Conservation (phyloP, 495 filamentous ascomycete genomes). For the Aspergillus sclerotioniger region DNA sequence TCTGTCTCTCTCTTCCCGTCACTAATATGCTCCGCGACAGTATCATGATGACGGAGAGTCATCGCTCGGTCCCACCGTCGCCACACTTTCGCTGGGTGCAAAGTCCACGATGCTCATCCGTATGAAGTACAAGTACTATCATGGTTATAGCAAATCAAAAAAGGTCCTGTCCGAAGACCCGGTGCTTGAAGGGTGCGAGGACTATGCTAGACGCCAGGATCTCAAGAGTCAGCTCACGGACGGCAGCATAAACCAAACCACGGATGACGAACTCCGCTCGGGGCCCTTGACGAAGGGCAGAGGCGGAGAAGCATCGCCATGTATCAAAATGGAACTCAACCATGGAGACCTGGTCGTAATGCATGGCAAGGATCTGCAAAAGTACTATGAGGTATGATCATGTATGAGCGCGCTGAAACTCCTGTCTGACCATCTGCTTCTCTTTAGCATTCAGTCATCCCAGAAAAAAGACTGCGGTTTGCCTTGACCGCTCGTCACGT, state of each 20-base stretch:
- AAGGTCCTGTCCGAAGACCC: slow-evolving; percentile 23
- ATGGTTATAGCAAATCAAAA: slow-evolving; percentile 35
- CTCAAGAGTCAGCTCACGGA: slow-evolving; percentile 33
- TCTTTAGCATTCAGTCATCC: slow-evolving; percentile 58
- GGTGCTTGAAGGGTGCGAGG: slow-evolving; percentile 37
- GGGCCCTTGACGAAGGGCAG: slow-evolving; percentile 13
- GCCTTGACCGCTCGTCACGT: slow-evolving; percentile 52
- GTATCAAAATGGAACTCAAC: slow-evolving; percentile 47
- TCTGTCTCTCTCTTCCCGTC: slow-evolving; percentile 22
- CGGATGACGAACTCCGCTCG: slow-evolving; percentile 21
- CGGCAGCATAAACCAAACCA: slow-evolving; percentile 18
- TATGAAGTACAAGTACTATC: slow-evolving; percentile 59
- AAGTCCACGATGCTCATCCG: slow-evolving; percentile 67
- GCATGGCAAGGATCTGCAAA: slow-evolving; percentile 71
- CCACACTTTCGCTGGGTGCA: slow-evolving; percentile 71
- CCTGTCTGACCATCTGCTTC: neutral
- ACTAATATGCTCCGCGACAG: slow-evolving; percentile 32
- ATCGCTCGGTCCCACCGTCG: slow-evolving; percentile 71
- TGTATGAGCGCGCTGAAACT: neutral
- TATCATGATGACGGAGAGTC: slow-evolving; percentile 85
- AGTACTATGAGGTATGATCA: slow-evolving; percentile 63
- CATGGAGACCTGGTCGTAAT: slow-evolving; percentile 86
- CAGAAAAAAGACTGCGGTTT: slow-evolving; percentile 60
- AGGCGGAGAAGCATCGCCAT: slow-evolving; percentile 15
- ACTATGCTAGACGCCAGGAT: slow-evolving; percentile 32